A percentile compares a stretch with the other conserved stretches of the same genome.
These are phyloP conservation scores for Moricandia arvensis DNA, from an alignment of 345 rosid genomes.

Conservation along the genomic window DNA sequence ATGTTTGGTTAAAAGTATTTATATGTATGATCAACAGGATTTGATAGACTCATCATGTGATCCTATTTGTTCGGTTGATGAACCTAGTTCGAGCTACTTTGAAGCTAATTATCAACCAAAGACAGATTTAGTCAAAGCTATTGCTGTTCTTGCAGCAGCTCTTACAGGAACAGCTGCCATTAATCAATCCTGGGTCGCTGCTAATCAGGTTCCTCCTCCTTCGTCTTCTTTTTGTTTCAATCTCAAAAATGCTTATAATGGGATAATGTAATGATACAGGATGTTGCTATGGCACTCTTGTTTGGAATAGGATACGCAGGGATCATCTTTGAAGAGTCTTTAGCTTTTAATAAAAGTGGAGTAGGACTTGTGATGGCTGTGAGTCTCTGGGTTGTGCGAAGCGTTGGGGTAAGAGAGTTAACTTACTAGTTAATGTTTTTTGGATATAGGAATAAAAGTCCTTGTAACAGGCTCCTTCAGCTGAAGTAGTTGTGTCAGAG, in stretches of 20 bases:
- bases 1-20: neutral
- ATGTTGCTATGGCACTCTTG: conserved; percentile 90
- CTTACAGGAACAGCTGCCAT: conserved; percentile 80
- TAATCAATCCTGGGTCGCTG: conserved; percentile 94
- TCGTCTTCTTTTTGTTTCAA: neutral
- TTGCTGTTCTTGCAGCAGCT: conserved; percentile 75
- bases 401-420: conserved; percentile 62
- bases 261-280: conserved; percentile 51
- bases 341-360: conserved; percentile 96
- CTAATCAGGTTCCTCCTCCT: conserved; percentile 64
- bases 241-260: neutral
- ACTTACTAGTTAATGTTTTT: neutral
- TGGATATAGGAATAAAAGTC: conserved; percentile 18
- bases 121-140: conserved; percentile 77
- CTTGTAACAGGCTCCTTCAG: conserved; percentile 83
- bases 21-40: conserved; percentile 48
- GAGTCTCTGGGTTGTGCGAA: conserved; percentile 86
- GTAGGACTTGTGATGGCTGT: conserved; percentile 97
- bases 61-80: conserved; percentile 86
- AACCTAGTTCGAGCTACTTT: conserved; percentile 68
- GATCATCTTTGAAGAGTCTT: conserved; percentile 87
- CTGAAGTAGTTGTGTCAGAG: conserved; percentile 85
- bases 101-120: conserved; percentile 74
- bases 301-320: conserved; percentile 87
- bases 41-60: conserved; percentile 62